Evolutionary conservation across 352 stramenopile genomes (phyloP).

Genomic region (Saprolegnia parasitica): DNA sequence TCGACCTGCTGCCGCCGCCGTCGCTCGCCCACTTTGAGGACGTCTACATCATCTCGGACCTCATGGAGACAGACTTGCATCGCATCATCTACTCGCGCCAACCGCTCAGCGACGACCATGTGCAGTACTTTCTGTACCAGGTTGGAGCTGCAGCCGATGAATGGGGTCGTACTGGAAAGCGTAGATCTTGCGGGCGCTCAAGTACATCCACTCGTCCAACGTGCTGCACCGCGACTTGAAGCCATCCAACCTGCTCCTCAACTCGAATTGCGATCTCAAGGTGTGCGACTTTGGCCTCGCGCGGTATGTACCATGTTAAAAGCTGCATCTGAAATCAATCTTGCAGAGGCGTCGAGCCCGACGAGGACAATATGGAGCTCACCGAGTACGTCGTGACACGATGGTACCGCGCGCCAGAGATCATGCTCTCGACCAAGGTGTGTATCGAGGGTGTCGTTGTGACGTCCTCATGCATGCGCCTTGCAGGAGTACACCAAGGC

Average conservation of each 20-base stretch:
- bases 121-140: slow-evolving; percentile 93
- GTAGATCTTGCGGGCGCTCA: slow-evolving; percentile 93
- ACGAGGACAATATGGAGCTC: slow-evolving; percentile 85
- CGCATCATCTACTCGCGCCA: slow-evolving; percentile 97
- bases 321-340: background rate
- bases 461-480: background rate
- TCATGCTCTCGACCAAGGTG: slow-evolving; percentile 92
- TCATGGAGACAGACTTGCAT: slow-evolving; percentile 98
- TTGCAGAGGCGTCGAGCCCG: slow-evolving; percentile 54
- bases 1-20: slow-evolving; percentile 91
- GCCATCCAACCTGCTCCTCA: slow-evolving; percentile 96
- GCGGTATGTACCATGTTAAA: slow-evolving; percentile 28
- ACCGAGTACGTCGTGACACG: slow-evolving; percentile 93
- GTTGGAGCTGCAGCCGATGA: slow-evolving; percentile 29
- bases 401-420: slow-evolving; percentile 92
- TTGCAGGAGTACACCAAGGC: slow-evolving; percentile 93
- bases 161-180: background rate
- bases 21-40: slow-evolving; percentile 94
- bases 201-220: slow-evolving; percentile 92
- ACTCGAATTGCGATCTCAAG: slow-evolving; percentile 91
- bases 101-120: slow-evolving; percentile 87
- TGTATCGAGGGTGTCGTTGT: background rate
- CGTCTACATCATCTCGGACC: slow-evolving; percentile 97
- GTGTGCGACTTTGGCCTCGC: slow-evolving; percentile 91
- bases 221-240: slow-evolving; percentile 97